These are phyloP conservation scores for Viola pubescens DNA, from an alignment of 441 rosid genomes.

Conservation along the genomic window DNA sequence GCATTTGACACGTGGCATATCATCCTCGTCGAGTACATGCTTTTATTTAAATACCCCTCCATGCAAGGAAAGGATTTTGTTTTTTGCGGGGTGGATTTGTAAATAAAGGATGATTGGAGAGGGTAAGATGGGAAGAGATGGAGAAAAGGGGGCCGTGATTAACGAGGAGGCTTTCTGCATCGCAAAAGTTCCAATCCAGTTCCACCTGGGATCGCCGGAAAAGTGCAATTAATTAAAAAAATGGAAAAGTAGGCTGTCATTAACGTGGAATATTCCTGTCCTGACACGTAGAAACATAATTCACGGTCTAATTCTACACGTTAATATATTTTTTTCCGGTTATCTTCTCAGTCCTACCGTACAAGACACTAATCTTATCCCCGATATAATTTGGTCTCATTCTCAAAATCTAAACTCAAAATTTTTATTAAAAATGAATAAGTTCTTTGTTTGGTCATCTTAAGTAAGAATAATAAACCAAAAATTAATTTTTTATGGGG, in stretches of 20 bases:
- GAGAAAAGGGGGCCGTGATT: conserved; percentile 7
- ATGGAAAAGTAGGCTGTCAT: not conserved
- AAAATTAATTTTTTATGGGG: too few species aligned
- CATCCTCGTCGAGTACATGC: conserved; percentile 23
- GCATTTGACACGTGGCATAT: conserved; percentile 55
- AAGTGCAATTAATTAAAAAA: not conserved
- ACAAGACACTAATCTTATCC: too few species aligned
- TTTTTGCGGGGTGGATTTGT: conserved; percentile 2
- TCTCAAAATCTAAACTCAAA: too few species aligned
- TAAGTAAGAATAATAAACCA: too few species aligned
- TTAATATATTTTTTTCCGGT: too few species aligned
- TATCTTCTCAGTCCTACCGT: too few species aligned
- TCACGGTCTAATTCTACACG: too few species aligned
- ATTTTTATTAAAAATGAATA: too few species aligned
- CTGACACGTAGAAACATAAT: not conserved
- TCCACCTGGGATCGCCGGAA: conserved; percentile 14
- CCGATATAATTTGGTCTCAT: too few species aligned
- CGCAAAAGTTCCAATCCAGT: conserved; percentile 4
- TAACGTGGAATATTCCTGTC: not conserved
- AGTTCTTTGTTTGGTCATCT: too few species aligned
- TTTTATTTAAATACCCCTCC: conserved; percentile 15
- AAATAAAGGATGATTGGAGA: not conserved
- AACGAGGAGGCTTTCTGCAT: conserved; percentile 4
- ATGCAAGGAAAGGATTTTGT: not conserved
- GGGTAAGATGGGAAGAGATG: conserved; percentile 17